phyloP scores from a whole-genome alignment of 2,329 filamentous ascomycete species.

The Hypocrella siamensis region DNA sequence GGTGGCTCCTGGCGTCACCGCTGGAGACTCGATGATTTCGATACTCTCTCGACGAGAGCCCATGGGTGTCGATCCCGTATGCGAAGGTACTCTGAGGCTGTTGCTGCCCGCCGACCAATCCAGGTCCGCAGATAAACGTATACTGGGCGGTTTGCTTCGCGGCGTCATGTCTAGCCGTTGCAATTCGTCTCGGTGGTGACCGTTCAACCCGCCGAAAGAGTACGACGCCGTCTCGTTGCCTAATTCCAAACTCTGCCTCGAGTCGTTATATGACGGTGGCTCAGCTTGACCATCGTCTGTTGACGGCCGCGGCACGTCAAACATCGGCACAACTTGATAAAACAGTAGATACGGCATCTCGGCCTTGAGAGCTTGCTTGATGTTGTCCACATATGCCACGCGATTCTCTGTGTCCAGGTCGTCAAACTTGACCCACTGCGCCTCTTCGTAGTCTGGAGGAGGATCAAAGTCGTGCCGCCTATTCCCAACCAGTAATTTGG shows the following conservation, averaged over 20 bases:
- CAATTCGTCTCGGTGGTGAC: slow-evolving; percentile 10
- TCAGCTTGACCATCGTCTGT: slow-evolving; percentile 29
- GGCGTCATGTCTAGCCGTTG: slow-evolving; percentile 8
- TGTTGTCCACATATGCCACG: slow-evolving; percentile 62
- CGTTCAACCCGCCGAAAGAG: background rate
- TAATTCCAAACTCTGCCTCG: slow-evolving; percentile 24
- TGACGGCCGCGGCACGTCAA: slow-evolving; percentile 43
- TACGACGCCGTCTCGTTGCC: slow-evolving; percentile 8
- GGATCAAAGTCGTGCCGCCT: slow-evolving; percentile 37
- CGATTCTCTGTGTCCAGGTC: slow-evolving; percentile 57
- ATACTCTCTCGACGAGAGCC: slow-evolving; percentile 35
- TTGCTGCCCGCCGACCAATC: slow-evolving; percentile 32
- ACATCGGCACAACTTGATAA: slow-evolving; percentile 83
- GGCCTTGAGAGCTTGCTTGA: slow-evolving; percentile 58
- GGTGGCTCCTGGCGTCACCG: slow-evolving; percentile 17
- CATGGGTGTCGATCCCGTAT: slow-evolving; percentile 14
- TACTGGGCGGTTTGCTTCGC: slow-evolving; percentile 26
- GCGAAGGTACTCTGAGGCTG: slow-evolving; percentile 26
- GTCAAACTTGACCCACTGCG: slow-evolving; percentile 84
- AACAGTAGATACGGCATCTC: slow-evolving; percentile 92
- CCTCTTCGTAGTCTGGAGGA: slow-evolving; percentile 51
- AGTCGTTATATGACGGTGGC: slow-evolving; percentile 45
- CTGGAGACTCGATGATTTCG: slow-evolving; percentile 29
- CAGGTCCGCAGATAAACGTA: slow-evolving; percentile 39
- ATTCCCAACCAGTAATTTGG: slow-evolving; percentile 43